A percentile compares a stretch with the other conserved stretches of the same genome.
Evolutionary conservation across 345 rosid species (phyloP).

Genomic region (Triadica sebifera): DNA sequence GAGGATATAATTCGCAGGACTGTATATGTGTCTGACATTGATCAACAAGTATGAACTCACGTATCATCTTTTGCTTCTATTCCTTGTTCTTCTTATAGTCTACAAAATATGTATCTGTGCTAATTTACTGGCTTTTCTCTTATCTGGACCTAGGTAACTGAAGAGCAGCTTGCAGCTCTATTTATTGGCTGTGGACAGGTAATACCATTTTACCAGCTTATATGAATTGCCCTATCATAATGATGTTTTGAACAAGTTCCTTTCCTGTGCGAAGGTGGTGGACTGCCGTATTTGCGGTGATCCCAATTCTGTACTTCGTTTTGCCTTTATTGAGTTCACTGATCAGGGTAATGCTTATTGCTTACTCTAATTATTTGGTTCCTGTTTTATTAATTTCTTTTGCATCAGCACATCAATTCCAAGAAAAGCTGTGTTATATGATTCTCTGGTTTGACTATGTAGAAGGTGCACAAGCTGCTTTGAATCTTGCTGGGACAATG

Average conservation of each 20-base stretch:
- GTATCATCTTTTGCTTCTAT: not conserved
- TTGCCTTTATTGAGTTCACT: constrained; percentile 91
- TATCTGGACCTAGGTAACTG: constrained; percentile 62
- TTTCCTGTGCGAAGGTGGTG: constrained; percentile 56
- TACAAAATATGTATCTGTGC: not conserved
- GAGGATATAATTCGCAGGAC: constrained; percentile 86
- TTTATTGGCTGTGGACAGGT: constrained; percentile 89
- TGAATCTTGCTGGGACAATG: constrained; percentile 78
- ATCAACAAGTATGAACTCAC: constrained; percentile 61
- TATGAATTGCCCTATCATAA: not conserved
- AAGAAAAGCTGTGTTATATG: not conserved
- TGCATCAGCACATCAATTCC: not conserved
- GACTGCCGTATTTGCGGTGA: constrained; percentile 98
- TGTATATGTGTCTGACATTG: constrained; percentile 91
- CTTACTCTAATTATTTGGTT: not conserved
- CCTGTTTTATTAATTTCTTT: not conserved
- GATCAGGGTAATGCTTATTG: constrained; percentile 60
- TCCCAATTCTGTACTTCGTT: constrained; percentile 89
- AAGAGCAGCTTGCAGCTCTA: constrained; percentile 94
- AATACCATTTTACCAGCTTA: constrained; percentile 19
- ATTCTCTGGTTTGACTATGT: constrained; percentile 28
- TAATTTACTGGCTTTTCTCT: not conserved
- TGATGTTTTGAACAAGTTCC: constrained; percentile 10
- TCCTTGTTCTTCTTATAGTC: not conserved
- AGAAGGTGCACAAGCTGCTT: constrained; percentile 79